These are phyloP conservation scores for Boletus vermiculosoides DNA, from an alignment of 768 basidiomycete genomes.

Conservation along the genomic window DNA sequence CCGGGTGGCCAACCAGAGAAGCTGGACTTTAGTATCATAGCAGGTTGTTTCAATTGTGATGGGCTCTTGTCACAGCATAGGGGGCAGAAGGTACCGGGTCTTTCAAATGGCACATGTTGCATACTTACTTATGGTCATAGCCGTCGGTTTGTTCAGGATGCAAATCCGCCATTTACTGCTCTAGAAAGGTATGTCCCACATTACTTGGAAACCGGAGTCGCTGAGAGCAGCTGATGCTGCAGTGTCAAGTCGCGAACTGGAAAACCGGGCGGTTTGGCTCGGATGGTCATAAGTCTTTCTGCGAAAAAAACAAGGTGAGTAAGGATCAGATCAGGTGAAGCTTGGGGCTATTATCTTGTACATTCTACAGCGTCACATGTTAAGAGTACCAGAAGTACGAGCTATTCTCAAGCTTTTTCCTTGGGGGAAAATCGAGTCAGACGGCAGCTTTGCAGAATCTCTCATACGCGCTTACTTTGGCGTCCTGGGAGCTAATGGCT, in stretches of 20 bases:
- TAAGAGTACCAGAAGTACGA: conserved; percentile 33
- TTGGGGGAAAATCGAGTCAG: conserved; percentile 43
- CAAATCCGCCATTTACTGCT: conserved; percentile 32
- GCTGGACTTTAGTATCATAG: conserved; percentile 26
- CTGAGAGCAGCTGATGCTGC: background rate
- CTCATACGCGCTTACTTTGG: conserved; percentile 36
- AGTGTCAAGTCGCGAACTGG: conserved; percentile 41
- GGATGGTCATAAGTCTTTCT: conserved; percentile 34
- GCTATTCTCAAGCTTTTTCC: conserved; percentile 38
- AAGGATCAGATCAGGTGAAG: background rate
- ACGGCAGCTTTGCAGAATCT: conserved; percentile 38
- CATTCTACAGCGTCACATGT: conserved; percentile 36
- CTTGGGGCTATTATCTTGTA: background rate
- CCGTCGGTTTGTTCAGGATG: conserved; percentile 30
- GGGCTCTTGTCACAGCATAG: conserved; percentile 2
- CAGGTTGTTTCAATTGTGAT: conserved; percentile 27
- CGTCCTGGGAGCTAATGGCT: conserved; percentile 39
- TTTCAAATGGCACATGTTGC: background rate
- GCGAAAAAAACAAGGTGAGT: conserved; percentile 35
- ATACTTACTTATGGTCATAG: conserved; percentile 14
- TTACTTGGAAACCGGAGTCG: background rate
- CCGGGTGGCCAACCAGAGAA: conserved; percentile 31
- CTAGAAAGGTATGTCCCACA: conserved; percentile 21
- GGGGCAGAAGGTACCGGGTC: conserved; percentile 21
- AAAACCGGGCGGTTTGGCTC: conserved; percentile 30